Conservation (phyloP, 1,284 basidiomycete species). For the Cystobasidium sp. region DNA sequence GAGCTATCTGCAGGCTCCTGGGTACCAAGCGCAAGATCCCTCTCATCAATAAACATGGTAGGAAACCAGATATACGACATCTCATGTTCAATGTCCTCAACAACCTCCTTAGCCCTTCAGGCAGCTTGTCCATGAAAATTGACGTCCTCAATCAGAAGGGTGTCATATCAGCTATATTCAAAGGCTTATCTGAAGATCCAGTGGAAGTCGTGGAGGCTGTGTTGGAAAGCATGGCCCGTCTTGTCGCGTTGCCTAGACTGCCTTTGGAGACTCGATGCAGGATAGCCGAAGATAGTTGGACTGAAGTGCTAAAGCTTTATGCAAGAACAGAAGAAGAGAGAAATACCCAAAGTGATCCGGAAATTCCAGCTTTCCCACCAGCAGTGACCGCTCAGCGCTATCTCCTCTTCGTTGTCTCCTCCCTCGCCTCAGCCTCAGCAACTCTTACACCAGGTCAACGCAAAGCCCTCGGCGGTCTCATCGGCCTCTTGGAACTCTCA, state of each 20-base stretch:
- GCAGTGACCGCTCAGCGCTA: slow-evolving; percentile 31
- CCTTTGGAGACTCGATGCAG: slow-evolving; percentile 30
- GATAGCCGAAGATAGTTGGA: slow-evolving; percentile 42
- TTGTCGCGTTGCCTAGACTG: slow-evolving; percentile 10
- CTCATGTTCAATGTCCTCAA: slow-evolving; percentile 36
- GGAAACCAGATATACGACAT: slow-evolving; percentile 43
- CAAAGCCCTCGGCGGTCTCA: slow-evolving; percentile 31
- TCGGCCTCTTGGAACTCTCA: slow-evolving; percentile 33
- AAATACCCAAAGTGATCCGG: neutral
- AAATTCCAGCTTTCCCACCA: slow-evolving; percentile 19
- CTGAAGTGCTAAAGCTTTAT: slow-evolving; percentile 19
- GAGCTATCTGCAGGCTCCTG: slow-evolving; percentile 22
- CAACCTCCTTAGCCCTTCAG: slow-evolving; percentile 11
- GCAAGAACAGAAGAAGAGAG: slow-evolving; percentile 7
- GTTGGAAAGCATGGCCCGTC: slow-evolving; percentile 30
- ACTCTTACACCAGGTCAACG: slow-evolving; percentile 23
- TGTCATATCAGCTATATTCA: slow-evolving; percentile 31
- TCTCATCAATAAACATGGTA: slow-evolving; percentile 24
- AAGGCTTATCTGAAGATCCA: slow-evolving; percentile 30
- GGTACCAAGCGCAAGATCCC: slow-evolving; percentile 35
- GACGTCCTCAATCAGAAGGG: slow-evolving; percentile 42
- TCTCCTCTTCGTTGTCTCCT: slow-evolving; percentile 15
- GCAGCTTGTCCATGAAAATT: slow-evolving; percentile 34
- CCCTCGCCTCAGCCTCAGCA: slow-evolving; percentile 1
- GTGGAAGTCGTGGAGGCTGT: slow-evolving; percentile 31